phyloP scores from a whole-genome alignment of 1,139 yeast species.

The Saccharomyces pastorianus region DNA sequence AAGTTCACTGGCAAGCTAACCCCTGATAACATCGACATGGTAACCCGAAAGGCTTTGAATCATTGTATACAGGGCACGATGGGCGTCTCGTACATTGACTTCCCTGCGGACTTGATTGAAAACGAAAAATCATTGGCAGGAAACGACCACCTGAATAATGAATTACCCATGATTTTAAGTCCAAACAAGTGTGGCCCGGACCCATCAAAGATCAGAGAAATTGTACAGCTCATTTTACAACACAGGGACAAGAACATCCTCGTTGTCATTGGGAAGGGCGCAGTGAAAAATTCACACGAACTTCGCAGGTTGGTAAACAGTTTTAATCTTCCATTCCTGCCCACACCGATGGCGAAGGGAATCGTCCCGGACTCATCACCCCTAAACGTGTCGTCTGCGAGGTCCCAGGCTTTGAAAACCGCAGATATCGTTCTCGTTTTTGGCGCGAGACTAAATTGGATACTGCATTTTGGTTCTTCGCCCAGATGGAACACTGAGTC shows the following conservation, averaged over 20 bases:
- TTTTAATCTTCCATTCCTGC: slow-evolving; percentile 46
- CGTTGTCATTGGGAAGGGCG: slow-evolving; percentile 55
- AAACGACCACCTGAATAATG: slow-evolving; percentile 1
- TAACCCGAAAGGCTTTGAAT: slow-evolving; percentile 45
- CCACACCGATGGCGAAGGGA: slow-evolving; percentile 72
- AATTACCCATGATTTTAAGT: slow-evolving; percentile 7
- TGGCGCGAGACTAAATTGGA: slow-evolving; percentile 65
- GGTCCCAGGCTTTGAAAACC: slow-evolving; percentile 45
- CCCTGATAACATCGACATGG: slow-evolving; percentile 31
- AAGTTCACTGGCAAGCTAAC: slow-evolving; percentile 44
- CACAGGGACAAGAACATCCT: slow-evolving; percentile 39
- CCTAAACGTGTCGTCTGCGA: slow-evolving; percentile 50
- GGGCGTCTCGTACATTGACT: slow-evolving; percentile 52
- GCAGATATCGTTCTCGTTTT: slow-evolving; percentile 50
- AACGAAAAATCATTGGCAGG: not conserved
- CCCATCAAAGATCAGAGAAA: slow-evolving; percentile 32
- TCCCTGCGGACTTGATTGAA: slow-evolving; percentile 53
- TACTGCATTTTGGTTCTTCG: slow-evolving; percentile 50
- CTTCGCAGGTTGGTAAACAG: slow-evolving; percentile 36
- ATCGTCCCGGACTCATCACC: slow-evolving; percentile 43
- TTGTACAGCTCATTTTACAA: slow-evolving; percentile 31
- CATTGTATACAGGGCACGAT: slow-evolving; percentile 43
- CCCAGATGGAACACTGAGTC: slow-evolving; percentile 43
- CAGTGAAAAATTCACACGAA: slow-evolving; percentile 38
- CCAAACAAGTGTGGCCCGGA: slow-evolving; percentile 33